A percentile compares a stretch with the other conserved stretches of the same genome.
phyloP scores from a whole-genome alignment of 768 basidiomycete species.

The Stropharia rugosoannulata region DNA sequence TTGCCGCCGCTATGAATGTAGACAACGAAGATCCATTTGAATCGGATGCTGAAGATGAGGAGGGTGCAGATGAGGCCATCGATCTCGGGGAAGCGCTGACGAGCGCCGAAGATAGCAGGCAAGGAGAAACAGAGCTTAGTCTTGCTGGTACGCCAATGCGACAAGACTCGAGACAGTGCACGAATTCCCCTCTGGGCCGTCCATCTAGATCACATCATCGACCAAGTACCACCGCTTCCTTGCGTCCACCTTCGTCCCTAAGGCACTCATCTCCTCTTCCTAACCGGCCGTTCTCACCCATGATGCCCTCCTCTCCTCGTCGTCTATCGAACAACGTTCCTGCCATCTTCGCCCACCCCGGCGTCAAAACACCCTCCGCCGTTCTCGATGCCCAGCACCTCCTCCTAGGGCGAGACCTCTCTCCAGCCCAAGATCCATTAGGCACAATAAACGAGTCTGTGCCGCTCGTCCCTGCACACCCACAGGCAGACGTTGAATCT shows the following conservation, averaged over 20 bases:
- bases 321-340: constrained; percentile 61
- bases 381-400: constrained; percentile 72
- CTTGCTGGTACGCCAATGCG: not conserved
- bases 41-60: constrained; percentile 44
- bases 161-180: constrained; percentile 3
- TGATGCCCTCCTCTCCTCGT: constrained; percentile 42
- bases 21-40: constrained; percentile 86
- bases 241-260: constrained; percentile 32
- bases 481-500: constrained; percentile 36
- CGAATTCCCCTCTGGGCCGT: constrained; percentile 21
- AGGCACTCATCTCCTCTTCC: constrained; percentile 24
- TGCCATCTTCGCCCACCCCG: constrained; percentile 81
- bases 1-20: constrained; percentile 93
- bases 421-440: constrained; percentile 34
- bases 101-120: not conserved
- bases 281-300: constrained; percentile 33
- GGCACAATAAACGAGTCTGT: constrained; percentile 52
- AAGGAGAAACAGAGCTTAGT: not conserved
- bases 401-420: constrained; percentile 41
- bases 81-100: constrained; percentile 7
- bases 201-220: constrained; percentile 26
- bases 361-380: constrained; percentile 76
- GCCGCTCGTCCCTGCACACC: constrained; percentile 20
- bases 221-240: constrained; percentile 26
- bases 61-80: constrained; percentile 31